phyloP scores from a whole-genome alignment of 208 protist genomes.

The Giardia duodenalis region DNA sequence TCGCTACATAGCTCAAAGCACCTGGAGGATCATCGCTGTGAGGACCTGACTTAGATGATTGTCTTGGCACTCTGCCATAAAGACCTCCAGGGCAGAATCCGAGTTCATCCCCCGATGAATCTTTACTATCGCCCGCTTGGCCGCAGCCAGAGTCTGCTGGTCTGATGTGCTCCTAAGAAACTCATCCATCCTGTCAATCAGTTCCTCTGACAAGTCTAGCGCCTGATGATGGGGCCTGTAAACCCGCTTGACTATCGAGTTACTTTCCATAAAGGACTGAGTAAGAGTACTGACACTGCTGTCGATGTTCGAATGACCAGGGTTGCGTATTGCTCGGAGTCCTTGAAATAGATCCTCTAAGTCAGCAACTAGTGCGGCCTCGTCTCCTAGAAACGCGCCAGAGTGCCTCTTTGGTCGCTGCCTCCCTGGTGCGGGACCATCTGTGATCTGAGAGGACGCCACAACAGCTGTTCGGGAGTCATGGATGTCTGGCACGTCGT shows the following conservation, averaged over 20 bases:
- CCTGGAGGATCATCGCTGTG: neutral
- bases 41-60: neutral
- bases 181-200: neutral
- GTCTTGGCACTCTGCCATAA: neutral
- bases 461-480: too few species aligned
- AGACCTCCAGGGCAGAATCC: neutral
- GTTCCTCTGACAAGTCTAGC: neutral
- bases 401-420: neutral
- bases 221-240: neutral
- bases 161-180: neutral
- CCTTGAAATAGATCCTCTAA: neutral
- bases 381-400: neutral
- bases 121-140: neutral
- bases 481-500: too few species aligned
- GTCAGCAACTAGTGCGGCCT: neutral
- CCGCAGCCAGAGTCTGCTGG: neutral
- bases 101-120: conserved; percentile 3
- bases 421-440: neutral
- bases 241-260: neutral
- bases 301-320: neutral
- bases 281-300: neutral
- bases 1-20: neutral
- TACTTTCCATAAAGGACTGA: neutral
- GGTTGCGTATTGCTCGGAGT: neutral
- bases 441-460: neutral